Conservation (phyloP, 2,329 filamentous ascomycete genomes). For the Ascocoryne sarcoides region DNA sequence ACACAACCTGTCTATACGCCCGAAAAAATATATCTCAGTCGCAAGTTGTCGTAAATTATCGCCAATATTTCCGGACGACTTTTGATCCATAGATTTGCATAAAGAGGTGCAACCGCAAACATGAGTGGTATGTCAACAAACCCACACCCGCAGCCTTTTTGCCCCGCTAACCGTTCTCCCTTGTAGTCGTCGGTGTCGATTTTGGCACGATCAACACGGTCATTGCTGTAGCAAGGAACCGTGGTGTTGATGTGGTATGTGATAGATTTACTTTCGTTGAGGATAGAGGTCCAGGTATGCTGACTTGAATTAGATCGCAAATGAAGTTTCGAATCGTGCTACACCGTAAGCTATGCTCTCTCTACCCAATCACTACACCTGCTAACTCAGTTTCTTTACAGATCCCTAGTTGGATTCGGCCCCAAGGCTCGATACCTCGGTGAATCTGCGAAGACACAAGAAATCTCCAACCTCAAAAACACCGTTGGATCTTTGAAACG, state of each 20-base stretch:
- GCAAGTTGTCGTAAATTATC: not conserved
- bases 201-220: conserved; percentile 95
- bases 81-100: too few relatives aligned
- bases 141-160: conserved; percentile 1
- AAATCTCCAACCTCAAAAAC: conserved; percentile 99
- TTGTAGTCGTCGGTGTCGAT: conserved; percentile 44
- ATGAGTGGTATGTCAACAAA: conserved; percentile 13
- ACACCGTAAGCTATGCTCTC: conserved; percentile 71
- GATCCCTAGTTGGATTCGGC: conserved; percentile 89
- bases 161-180: conserved; percentile 12
- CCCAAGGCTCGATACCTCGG: conserved; percentile 90
- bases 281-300: conserved; percentile 16
- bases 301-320: conserved; percentile 65
- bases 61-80: too few relatives aligned
- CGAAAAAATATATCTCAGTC: not conserved
- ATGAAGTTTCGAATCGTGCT: conserved; percentile 96
- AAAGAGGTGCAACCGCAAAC: conserved; percentile 3
- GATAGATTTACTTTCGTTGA: conserved; percentile 1
- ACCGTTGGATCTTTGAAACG: conserved; percentile 90
- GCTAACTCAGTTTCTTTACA: conserved; percentile 36
- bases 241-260: conserved; percentile 97
- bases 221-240: conserved; percentile 94
- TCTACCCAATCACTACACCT: conserved; percentile 3
- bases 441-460: conserved; percentile 94
- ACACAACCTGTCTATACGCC: not conserved